A percentile compares a stretch with the other conserved stretches of the same genome.
Conservation (phyloP, 164 flowering plant genomes). For the Akebia trifoliata region DNA sequence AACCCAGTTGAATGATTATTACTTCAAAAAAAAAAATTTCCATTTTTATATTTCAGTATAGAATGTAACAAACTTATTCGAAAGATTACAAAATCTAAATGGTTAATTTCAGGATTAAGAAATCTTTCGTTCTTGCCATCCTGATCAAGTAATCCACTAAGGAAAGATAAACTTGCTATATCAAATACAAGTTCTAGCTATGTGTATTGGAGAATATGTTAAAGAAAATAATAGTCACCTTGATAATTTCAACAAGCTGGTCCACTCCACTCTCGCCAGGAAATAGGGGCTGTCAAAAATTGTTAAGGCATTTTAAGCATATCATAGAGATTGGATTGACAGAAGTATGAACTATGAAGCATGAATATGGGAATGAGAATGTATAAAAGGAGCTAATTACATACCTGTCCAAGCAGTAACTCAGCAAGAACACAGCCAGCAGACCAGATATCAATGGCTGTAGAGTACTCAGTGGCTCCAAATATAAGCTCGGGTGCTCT, state of each 20-base stretch:
- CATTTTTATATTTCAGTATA: no score
- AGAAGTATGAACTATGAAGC: no score
- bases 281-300: constrained; percentile 61
- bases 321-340: neutral
- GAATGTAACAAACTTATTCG: no score
- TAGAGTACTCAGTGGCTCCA: constrained; percentile 69
- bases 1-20: no score
- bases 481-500: constrained; percentile 70
- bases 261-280: constrained; percentile 94
- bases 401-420: constrained; percentile 61
- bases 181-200: neutral
- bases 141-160: neutral
- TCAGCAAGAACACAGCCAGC: constrained; percentile 71
- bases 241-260: constrained; percentile 91
- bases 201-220: neutral
- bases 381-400: constrained; percentile 1
- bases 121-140: no score
- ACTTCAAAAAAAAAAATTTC: no score
- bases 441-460: constrained; percentile 70
- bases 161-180: neutral
- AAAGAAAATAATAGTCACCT: constrained; percentile 36
- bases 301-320: neutral
- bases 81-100: no score
- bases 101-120: no score
- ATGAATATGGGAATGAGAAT: neutral